Base-by-base conservation (phyloP, 202 grass and related monocot genomes). In the Setaria italica region DNA sequence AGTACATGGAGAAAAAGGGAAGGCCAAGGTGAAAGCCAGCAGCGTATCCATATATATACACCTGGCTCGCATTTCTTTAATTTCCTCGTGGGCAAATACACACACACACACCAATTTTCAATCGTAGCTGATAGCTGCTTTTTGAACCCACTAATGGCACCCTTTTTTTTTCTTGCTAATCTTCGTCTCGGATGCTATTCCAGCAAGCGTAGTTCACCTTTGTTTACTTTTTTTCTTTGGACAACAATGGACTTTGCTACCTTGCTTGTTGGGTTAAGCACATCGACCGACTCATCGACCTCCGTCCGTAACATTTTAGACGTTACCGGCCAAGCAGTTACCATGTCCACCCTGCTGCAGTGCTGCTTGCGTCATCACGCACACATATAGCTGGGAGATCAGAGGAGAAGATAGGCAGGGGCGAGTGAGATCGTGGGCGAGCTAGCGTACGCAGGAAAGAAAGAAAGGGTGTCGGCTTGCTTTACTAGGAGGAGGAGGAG, bases 191-290 rank as follows among this genome's bases (percentile, higher is more conserved):
- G 19, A 21, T 13, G 25, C 10, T 62, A 32, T 30, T 62, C 59
- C 25, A 32, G 59, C 10, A 29, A 62, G 59, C 59, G 25, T 25
- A 25, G 25, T 62, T 30, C 10, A 62, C 11, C 25, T 62, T 30
- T 62, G 58, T 13, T 25, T 13, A 25, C 42, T 7, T 46, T 70
- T 46, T 46, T 30, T 9, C 43, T 48, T 14, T 72, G 32, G 64
- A 25, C 68, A 6, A 6, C 3, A 2, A 35, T 41, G 7, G 21
- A 9, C 12, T 49, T 72, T 72, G 11, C 46, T 11, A 48, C 48
- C 69, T 72, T 49, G 43, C 45, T 49, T 72, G 68, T 71, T 71
- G 68, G 45, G 69, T 25, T 49, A 72, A 71, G 68, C 42, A 70
- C 7, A 47, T 14, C 11, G 25, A 62, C 59, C 11, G 25, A 62